Evolutionary conservation across 306 rosid genomes (phyloP), one percentile per base, ranked within the genome.

Genomic region (Sphenostylis stenocarpa): DNA sequence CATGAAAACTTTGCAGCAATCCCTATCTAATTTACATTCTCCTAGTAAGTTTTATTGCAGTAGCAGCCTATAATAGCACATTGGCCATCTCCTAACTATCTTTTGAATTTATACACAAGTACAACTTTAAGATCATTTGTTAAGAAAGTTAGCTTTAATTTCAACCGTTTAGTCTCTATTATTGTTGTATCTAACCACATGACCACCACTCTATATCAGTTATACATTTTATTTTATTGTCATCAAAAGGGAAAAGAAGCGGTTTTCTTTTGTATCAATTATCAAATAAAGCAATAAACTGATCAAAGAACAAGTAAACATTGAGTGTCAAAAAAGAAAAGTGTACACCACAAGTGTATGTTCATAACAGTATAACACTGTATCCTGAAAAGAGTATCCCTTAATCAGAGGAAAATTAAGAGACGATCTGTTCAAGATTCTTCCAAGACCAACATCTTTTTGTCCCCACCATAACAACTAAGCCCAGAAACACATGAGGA

Each of bases 391-490:
- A 67, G 45, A 62, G 48, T 49, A 67, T 26, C 26, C 31, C 78
- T 69, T 80, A 71, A 85, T 80, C 76, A 66, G 21, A 75, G 83
- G 79, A 84, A 67, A 81, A 68, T 72, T 76, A 77, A 38, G 84
- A 20, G 80, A 72, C 66, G 78, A 23, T 49, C 53, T 67, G 55
- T 81, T 72, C 16, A 64, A 70, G 75, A 74, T 82, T 80, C 87
- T 84, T 84, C 81, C 66, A 47, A 34, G 53, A 52, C 64, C 7
- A 47, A 21, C n/a, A 77, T 75, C 44, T 78, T 43, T 80, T 60
- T 65, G 84, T 84, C 84, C 85, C 87, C 80, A 68, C 85, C 83
- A 77, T 67, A 77, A 67, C 73, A 51, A 72, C 63, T 60, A 60
- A 75, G 53, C 72, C 58, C 78, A 78, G 51, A 64, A 79, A 53